Conservation (phyloP, 2,329 filamentous ascomycete species). For the Cladosporium oxysporum region DNA sequence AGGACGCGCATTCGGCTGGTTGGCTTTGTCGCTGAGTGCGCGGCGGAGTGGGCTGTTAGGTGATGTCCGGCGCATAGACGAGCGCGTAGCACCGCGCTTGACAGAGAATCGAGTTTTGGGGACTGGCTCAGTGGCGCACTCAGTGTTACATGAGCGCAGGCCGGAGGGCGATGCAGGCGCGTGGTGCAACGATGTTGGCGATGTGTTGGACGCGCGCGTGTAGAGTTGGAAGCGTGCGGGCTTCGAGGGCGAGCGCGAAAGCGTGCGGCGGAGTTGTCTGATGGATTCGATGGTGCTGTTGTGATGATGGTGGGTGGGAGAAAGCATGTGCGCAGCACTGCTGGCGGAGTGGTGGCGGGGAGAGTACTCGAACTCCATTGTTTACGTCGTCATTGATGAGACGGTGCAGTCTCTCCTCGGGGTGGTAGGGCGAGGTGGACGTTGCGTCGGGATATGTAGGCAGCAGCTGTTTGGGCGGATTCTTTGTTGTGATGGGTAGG, state of each 20-base stretch:
- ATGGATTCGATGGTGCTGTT: conserved; percentile 69
- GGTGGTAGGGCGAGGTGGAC: background rate
- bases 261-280: conserved; percentile 78
- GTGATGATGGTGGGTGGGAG: conserved; percentile 60
- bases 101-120: conserved; percentile 51
- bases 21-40: conserved; percentile 68
- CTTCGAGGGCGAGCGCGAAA: conserved; percentile 93
- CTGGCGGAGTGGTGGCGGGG: conserved; percentile 57
- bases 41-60: conserved; percentile 81
- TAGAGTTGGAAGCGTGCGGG: conserved; percentile 67
- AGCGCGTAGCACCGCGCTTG: conserved; percentile 35
- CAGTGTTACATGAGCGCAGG: conserved; percentile 49
- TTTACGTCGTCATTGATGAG: conserved; percentile 19
- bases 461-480: background rate
- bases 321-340: conserved; percentile 82
- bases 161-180: conserved; percentile 43
- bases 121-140: conserved; percentile 27
- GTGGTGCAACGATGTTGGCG: conserved; percentile 40
- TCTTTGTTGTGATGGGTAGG: background rate
- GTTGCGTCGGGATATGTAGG: background rate
- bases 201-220: conserved; percentile 47
- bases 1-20: conserved; percentile 68
- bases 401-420: conserved; percentile 1
- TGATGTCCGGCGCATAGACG: conserved; percentile 58
- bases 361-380: conserved; percentile 54